phyloP scores from a whole-genome alignment of 805 yeast genomes.

The Myxozyma geophila region DNA sequence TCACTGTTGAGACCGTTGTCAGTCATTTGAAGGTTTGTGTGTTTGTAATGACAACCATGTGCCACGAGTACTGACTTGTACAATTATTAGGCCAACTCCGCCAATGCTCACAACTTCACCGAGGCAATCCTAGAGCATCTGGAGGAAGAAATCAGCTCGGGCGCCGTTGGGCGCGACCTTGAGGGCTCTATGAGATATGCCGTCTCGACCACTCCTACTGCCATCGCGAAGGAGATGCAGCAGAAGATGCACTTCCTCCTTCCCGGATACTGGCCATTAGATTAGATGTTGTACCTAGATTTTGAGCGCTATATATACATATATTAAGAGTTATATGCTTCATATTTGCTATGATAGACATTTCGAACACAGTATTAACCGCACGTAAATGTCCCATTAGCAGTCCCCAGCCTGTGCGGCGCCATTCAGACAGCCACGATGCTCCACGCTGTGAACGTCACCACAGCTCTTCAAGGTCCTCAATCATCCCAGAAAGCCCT shows the following conservation, averaged over 20 bases:
- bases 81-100: slow-evolving; percentile 67
- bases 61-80: not conserved
- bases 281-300: slow-evolving; percentile 4
- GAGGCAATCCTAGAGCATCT: slow-evolving; percentile 68
- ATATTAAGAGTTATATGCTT: not conserved
- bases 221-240: slow-evolving; percentile 71
- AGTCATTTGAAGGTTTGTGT: slow-evolving; percentile 62
- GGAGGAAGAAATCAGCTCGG: slow-evolving; percentile 61
- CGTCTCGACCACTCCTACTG: slow-evolving; percentile 76
- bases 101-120: slow-evolving; percentile 81
- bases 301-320: not conserved
- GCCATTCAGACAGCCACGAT: slow-evolving; percentile 3
- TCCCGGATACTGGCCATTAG: slow-evolving; percentile 71
- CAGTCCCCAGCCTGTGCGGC: not conserved
- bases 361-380: too few species aligned
- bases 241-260: slow-evolving; percentile 83
- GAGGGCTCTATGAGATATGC: slow-evolving; percentile 77
- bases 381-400: not conserved
- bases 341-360: too few species aligned
- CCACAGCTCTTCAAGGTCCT: too few species aligned
- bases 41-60: not conserved
- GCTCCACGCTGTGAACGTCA: not conserved
- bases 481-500: too few species aligned
- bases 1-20: slow-evolving; percentile 95
- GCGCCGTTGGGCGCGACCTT: slow-evolving; percentile 71